Percentiles rank a stretch among this genome's conserved stretches.
Conservation (phyloP, 2,329 filamentous ascomycete species). For the Calonectria honghensis region DNA sequence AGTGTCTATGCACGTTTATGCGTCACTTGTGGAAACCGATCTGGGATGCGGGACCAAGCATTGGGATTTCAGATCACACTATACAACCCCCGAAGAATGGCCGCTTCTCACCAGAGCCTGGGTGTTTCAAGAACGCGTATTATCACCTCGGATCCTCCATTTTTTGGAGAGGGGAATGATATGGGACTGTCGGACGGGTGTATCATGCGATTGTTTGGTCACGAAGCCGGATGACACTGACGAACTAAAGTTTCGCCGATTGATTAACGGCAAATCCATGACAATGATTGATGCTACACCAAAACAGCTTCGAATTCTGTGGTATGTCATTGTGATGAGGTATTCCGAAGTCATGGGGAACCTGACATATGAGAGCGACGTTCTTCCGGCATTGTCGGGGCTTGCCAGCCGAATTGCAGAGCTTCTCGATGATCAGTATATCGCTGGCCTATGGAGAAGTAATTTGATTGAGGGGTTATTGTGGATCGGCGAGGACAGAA, state of each 20-base stretch:
- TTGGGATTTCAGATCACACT: constrained; percentile 17
- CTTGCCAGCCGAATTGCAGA: constrained; percentile 36
- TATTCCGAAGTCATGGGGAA: constrained; percentile 40
- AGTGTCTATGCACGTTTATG: constrained; percentile 20
- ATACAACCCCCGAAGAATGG: constrained; percentile 18
- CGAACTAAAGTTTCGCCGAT: constrained; percentile 32
- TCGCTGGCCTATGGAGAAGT: constrained; percentile 33
- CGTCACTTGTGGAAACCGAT: neutral
- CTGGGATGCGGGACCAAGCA: constrained; percentile 19
- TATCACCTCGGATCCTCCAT: constrained; percentile 43
- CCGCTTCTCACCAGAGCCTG: constrained; percentile 41
- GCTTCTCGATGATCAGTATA: constrained; percentile 31
- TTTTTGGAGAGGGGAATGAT: constrained; percentile 33
- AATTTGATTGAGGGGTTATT: constrained; percentile 34
- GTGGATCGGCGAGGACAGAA: constrained; percentile 3
- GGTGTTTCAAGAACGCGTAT: constrained; percentile 44
- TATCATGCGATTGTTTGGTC: constrained; percentile 32
- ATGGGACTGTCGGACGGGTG: constrained; percentile 36
- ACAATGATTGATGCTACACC: constrained; percentile 34
- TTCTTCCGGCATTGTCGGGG: constrained; percentile 42
- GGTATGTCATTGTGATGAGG: constrained; percentile 36
- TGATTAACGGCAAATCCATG: constrained; percentile 30
- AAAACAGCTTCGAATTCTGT: constrained; percentile 24
- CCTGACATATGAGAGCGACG: constrained; percentile 37
- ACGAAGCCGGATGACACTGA: neutral